Evolutionary conservation across 345 rosid genomes (phyloP), one percentile per base, ranked within the genome.

Genomic region (Passiflora organensis): DNA sequence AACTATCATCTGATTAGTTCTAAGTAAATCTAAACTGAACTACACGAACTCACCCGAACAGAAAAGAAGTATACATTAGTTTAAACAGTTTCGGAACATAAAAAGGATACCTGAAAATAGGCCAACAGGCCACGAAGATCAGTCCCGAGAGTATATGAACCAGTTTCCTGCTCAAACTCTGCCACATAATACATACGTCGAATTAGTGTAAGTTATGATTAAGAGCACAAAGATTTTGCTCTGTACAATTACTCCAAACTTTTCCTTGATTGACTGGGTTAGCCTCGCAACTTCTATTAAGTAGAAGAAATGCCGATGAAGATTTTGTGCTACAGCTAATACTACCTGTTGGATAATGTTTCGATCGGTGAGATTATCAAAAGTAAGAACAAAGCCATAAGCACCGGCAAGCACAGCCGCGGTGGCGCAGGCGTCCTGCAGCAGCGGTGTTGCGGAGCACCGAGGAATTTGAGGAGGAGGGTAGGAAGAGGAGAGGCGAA

Each of bases 81-180:
- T 37, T 9, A 36, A 5, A 6, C 6, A 36, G 39, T 6, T 36
- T 12, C 6, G 39, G 39, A 36, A 12, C 39, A 36, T 36, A 25
- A 32, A 52, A 68, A 19, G 34, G 15, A 22, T 67, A 85, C 98
- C 96, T 87, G 85, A 91, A 91, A 55, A 87, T 65, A 2, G 98
- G 96, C 95, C 95, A 87, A 13, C 90, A 71, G 37, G 73, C 38
- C 24, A 76, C 81, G 46, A 83, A 91, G 51, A 87, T 79, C 49
- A 85, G 67, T 28, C 98, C 98, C 3, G 98, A 87, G 21, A 81
- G 59, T 52, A 87, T 72, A 62, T 91, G 98, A 6, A 87, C 96
- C 19, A 85, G 77, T 75, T 91, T 91, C 55, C 98, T 84, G 68
- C 98, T 87, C 59, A 87, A 69, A 17, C 43, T 82, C 94, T 85